Conservation (phyloP, 176 grass and related monocot genomes). For the Phragmites australis region DNA sequence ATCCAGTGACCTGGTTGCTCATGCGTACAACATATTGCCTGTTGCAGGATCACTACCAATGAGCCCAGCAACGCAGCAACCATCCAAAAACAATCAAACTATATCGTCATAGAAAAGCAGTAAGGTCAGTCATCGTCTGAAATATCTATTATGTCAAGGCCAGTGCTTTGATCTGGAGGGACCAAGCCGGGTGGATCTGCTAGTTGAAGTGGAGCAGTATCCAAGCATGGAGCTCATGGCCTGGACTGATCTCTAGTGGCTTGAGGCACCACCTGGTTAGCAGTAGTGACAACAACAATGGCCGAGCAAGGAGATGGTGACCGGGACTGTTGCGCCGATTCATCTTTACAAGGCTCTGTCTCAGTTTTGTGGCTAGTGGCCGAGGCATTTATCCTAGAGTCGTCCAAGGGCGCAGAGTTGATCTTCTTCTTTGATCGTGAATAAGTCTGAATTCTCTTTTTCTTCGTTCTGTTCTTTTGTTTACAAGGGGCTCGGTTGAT, state of each 20-base stretch:
- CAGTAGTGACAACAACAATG: background rate
- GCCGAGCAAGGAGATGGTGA: background rate
- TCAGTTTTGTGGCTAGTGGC: background rate
- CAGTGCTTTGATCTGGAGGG: constrained; percentile 19
- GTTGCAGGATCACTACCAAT: background rate
- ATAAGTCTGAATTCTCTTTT: constrained; percentile 32
- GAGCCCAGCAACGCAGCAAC: background rate
- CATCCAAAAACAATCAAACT: background rate
- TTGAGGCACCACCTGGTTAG: background rate
- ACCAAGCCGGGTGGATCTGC: background rate
- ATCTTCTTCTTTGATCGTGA: constrained; percentile 38
- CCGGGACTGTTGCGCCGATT: background rate
- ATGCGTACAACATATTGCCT: background rate
- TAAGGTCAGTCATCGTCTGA: constrained; percentile 54
- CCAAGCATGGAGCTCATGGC: constrained; percentile 20
- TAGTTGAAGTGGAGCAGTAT: constrained; percentile 26
- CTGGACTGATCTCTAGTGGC: background rate
- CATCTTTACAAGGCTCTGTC: background rate
- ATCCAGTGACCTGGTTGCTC: background rate
- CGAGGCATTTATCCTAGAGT: background rate
- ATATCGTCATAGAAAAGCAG: background rate
- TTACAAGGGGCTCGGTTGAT: constrained; percentile 53
- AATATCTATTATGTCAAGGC: constrained; percentile 30
- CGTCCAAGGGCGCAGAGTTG: background rate
- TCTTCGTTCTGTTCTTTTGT: constrained; percentile 70